Evolutionary conservation across 495 filamentous ascomycete genomes (phyloP).

Genomic region (Aspergillus avenaceus): DNA sequence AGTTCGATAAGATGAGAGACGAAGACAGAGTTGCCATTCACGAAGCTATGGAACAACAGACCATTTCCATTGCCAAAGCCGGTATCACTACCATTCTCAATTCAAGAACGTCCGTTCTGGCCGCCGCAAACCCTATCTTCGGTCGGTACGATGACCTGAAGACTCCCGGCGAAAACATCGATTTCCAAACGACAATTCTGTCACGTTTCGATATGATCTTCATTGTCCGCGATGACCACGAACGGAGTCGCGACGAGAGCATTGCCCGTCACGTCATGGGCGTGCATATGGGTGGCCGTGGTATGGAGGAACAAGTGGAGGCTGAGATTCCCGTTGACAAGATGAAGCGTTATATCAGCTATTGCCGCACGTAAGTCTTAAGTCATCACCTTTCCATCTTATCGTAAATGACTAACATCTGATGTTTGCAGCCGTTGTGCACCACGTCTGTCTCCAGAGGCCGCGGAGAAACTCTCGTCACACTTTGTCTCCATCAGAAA

Average conservation of each 20-base stretch:
- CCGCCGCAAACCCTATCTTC: slow-evolving; percentile 96
- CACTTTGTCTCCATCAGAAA: slow-evolving; percentile 96
- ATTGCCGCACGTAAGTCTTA: slow-evolving; percentile 80
- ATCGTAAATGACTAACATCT: slow-evolving; percentile 31
- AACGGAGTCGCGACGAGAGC: slow-evolving; percentile 80
- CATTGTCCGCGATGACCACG: slow-evolving; percentile 95
- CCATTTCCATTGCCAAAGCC: slow-evolving; percentile 98
- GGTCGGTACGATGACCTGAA: slow-evolving; percentile 98
- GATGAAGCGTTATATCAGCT: slow-evolving; percentile 97
- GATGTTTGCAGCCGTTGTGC: slow-evolving; percentile 67
- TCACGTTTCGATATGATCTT: slow-evolving; percentile 99
- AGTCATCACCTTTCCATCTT: background rate
- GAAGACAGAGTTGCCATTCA: slow-evolving; percentile 98
- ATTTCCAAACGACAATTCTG: slow-evolving; percentile 98
- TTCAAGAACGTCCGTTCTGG: slow-evolving; percentile 89
- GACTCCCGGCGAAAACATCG: slow-evolving; percentile 96
- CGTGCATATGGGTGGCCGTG: slow-evolving; percentile 90
- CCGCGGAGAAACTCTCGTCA: slow-evolving; percentile 92
- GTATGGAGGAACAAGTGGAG: slow-evolving; percentile 76
- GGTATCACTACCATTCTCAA: slow-evolving; percentile 99
- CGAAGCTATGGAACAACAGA: slow-evolving; percentile 99
- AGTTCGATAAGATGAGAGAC: slow-evolving; percentile 99
- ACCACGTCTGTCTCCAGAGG: slow-evolving; percentile 85
- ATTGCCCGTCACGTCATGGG: slow-evolving; percentile 98
- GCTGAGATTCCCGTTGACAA: slow-evolving; percentile 89